Evolutionary conservation across 2,329 filamentous ascomycete genomes (phyloP).

Genomic region (Claviceps spartinae): DNA sequence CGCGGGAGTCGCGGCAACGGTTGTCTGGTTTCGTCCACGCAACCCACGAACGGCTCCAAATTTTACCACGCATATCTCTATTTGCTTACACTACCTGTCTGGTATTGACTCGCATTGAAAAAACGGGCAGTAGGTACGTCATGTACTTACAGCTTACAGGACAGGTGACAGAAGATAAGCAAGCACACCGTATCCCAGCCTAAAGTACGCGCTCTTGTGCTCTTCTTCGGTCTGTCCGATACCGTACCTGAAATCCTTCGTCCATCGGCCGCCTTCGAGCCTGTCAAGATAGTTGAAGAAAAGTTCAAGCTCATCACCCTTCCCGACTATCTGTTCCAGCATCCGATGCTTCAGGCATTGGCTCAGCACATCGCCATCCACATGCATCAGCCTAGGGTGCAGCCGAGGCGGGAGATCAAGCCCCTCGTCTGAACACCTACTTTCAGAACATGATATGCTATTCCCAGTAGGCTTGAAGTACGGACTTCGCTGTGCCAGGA

Average conservation of each 20-base stretch:
- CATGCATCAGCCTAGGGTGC: constrained; percentile 40
- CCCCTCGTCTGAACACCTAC: constrained; percentile 12
- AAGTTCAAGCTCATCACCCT: constrained; percentile 19
- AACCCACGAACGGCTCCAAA: too few species aligned
- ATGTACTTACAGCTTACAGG: constrained; percentile 20
- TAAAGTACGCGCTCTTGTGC: constrained; percentile 24
- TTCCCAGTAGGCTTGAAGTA: constrained; percentile 28
- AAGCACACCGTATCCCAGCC: constrained; percentile 39
- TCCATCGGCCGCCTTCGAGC: constrained; percentile 32
- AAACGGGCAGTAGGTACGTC: background rate
- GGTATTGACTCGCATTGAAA: background rate
- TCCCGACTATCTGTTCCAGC: constrained; percentile 29
- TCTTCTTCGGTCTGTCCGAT: constrained; percentile 10
- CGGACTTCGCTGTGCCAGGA: constrained; percentile 40
- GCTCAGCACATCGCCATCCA: constrained; percentile 53
- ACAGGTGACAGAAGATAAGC: constrained; percentile 38
- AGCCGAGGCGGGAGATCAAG: constrained; percentile 22
- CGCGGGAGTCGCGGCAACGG: too few species aligned
- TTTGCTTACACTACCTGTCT: background rate
- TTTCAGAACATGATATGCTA: constrained; percentile 2
- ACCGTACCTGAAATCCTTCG: constrained; percentile 17
- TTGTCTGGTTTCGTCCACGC: too few species aligned
- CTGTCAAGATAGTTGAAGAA: constrained; percentile 36
- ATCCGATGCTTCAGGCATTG: constrained; percentile 34
- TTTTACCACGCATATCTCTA: too few species aligned